Evolutionary conservation across 2,329 filamentous ascomycete species (phyloP).

Genomic region (Nemania diffusa): DNA sequence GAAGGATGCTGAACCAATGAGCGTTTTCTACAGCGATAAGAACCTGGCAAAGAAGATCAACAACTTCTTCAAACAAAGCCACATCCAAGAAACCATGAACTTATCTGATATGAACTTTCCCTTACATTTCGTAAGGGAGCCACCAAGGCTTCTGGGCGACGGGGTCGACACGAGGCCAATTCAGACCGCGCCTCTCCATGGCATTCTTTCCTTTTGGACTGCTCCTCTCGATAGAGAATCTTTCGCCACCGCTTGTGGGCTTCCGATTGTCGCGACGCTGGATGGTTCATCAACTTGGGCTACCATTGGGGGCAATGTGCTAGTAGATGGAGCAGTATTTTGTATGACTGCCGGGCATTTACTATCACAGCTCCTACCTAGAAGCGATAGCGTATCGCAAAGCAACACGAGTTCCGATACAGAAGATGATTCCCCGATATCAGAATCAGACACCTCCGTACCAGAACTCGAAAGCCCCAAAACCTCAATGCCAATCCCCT

Average conservation of each 20-base stretch:
- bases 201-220: conserved; percentile 5
- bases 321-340: neutral
- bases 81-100: conserved; percentile 5
- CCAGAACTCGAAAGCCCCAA: neutral
- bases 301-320: conserved; percentile 3
- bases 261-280: conserved; percentile 3
- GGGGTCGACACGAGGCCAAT: neutral
- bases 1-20: conserved; percentile 1
- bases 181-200: too few species aligned
- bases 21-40: conserved; percentile 12
- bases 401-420: neutral
- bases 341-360: conserved; percentile 1
- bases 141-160: neutral
- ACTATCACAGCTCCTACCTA: neutral
- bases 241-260: conserved; percentile 2
- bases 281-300: neutral
- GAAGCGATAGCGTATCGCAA: neutral
- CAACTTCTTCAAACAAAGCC: conserved; percentile 2
- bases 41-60: neutral
- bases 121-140: neutral
- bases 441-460: conserved; percentile 5
- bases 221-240: neutral
- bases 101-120: conserved; percentile 1
- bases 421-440: neutral
- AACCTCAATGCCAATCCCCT: neutral